A percentile compares a stretch with the other conserved stretches of the same genome.
These are phyloP conservation scores for Moricandia moricandioides DNA, from an alignment of 345 rosid genomes.

Conservation along the genomic window DNA sequence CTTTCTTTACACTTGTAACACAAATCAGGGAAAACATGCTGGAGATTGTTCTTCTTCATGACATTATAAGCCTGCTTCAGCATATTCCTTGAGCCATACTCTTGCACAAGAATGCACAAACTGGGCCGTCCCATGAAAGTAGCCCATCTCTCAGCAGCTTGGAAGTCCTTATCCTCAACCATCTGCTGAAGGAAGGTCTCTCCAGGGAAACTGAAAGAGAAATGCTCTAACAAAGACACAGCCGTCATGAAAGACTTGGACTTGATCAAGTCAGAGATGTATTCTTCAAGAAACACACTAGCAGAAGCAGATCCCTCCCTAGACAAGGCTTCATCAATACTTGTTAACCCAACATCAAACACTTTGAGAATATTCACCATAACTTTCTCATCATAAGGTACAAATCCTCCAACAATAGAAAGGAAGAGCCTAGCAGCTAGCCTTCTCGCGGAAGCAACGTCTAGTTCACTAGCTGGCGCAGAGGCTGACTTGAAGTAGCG, in stretches of 20 bases:
- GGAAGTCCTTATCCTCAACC: conserved; percentile 65
- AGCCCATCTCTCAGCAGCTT: conserved; percentile 96
- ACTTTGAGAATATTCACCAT: conserved; percentile 55
- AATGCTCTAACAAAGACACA: conserved; percentile 72
- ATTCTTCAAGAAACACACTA: conserved; percentile 55
- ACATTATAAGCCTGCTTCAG: conserved; percentile 65
- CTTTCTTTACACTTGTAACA: conserved; percentile 76
- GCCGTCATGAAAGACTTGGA: conserved; percentile 70
- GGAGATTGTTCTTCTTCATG: conserved; percentile 72
- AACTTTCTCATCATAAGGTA: conserved; percentile 61
- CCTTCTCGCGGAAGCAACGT: conserved; percentile 48
- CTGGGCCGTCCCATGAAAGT: conserved; percentile 80
- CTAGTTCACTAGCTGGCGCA: conserved; percentile 33
- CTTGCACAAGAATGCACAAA: conserved; percentile 64
- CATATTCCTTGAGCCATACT: conserved; percentile 69
- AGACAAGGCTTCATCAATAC: conserved; percentile 54
- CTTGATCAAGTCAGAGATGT: conserved; percentile 54
- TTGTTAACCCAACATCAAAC: conserved; percentile 52
- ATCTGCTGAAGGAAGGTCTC: conserved; percentile 67
- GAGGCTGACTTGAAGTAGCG: conserved; percentile 50
- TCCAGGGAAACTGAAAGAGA: conserved; percentile 72
- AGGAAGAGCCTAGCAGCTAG: conserved; percentile 63
- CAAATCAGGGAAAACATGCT: conserved; percentile 66
- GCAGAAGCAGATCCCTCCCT: conserved; percentile 29
- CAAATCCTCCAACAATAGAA: conserved; percentile 47